A percentile compares a stretch with the other conserved stretches of the same genome.
These are phyloP conservation scores for Amoebophrya sp. DNA, from an alignment of 169 alveolate species.

Conservation along the genomic window DNA sequence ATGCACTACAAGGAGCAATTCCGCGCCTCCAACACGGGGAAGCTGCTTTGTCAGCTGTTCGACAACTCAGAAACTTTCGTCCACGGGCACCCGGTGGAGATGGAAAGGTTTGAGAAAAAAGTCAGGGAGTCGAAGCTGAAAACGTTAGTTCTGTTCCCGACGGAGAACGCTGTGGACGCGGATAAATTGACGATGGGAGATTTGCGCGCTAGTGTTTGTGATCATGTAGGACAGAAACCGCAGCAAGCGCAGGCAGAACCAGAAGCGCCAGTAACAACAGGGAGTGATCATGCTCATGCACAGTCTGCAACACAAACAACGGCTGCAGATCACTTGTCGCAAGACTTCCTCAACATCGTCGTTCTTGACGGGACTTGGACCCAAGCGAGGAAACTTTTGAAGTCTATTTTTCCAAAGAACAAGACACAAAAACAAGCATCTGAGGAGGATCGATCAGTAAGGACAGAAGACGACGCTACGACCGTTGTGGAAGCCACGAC, in stretches of 20 bases:
- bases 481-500: not conserved
- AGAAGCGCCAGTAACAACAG: not conserved
- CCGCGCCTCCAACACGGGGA: not conserved
- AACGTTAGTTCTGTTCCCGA: not conserved
- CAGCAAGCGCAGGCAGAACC: not conserved
- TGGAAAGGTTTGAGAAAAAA: not conserved
- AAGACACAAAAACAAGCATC: not conserved
- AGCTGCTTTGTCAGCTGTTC: not conserved
- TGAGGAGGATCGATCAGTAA: not conserved
- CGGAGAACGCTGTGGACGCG: not conserved
- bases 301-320: no score
- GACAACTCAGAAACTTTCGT: not conserved
- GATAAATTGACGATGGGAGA: not conserved
- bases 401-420: not conserved
- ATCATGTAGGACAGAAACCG: not conserved
- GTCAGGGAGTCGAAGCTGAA: not conserved
- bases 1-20: slow-evolving; percentile 1
- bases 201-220: not conserved
- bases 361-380: not conserved
- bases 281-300: no score
- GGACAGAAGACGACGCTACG: not conserved
- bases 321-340: not conserved
- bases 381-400: not conserved
- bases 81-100: not conserved
- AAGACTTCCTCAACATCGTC: not conserved